Evolutionary conservation across 148 eudicot genomes (phyloP).

Genomic region (Tetragonia tetragonoides): DNA sequence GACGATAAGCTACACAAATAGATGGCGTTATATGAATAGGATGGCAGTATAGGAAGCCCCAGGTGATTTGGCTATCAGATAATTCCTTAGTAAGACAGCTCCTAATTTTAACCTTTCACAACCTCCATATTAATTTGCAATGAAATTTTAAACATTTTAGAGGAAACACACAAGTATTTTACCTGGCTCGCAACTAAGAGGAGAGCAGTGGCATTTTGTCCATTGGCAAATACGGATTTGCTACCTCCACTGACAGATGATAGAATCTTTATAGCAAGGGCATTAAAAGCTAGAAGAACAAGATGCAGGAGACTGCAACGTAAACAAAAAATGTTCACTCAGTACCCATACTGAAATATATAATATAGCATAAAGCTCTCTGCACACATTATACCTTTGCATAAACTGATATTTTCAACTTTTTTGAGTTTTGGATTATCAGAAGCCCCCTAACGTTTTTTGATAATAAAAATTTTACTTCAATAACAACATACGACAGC

Average conservation of each 20-base stretch:
- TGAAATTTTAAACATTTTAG: not conserved
- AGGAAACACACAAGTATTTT: constrained; percentile 6
- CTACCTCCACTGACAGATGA: constrained; percentile 65
- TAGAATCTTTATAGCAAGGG: constrained; percentile 51
- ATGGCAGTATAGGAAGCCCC: too few relatives aligned
- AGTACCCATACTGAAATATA: not conserved
- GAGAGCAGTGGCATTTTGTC: constrained; percentile 69
- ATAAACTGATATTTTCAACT: too few relatives aligned
- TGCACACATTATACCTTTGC: not conserved
- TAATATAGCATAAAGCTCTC: too few relatives aligned
- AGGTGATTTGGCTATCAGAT: too few relatives aligned
- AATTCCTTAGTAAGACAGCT: not conserved
- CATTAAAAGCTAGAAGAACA: constrained; percentile 68
- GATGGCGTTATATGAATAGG: too few relatives aligned
- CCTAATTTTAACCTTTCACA: not conserved
- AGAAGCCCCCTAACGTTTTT: too few relatives aligned
- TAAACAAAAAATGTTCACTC: constrained; percentile 5
- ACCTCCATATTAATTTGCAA: not conserved
- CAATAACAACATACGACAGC: too few relatives aligned
- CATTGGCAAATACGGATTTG: constrained; percentile 60
- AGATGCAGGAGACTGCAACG: constrained; percentile 69
- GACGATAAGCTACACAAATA: too few relatives aligned
- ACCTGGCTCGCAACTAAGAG: constrained; percentile 93
- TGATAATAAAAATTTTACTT: too few relatives aligned
- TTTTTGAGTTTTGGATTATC: too few relatives aligned